These are phyloP conservation scores for Apiotrichum siamense DNA, from an alignment of 1,284 basidiomycete genomes.

Conservation along the genomic window DNA sequence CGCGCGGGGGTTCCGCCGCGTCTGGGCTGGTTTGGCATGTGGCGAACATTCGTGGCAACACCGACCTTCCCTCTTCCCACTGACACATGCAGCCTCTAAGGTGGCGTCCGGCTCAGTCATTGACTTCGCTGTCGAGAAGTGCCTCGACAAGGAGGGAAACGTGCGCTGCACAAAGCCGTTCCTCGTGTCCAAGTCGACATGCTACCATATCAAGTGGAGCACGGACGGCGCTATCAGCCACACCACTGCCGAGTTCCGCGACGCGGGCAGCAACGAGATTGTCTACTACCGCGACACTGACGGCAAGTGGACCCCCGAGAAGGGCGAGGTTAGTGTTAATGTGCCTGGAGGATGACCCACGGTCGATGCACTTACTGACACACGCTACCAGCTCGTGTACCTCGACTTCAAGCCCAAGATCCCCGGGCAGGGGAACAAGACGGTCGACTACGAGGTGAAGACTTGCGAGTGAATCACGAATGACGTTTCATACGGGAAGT, in stretches of 20 bases:
- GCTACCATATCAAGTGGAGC: constrained; percentile 44
- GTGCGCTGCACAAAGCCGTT: constrained; percentile 45
- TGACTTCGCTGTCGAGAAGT: constrained; percentile 43
- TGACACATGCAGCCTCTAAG: constrained; percentile 12
- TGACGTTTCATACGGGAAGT: too few species aligned
- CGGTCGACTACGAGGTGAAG: constrained; percentile 39
- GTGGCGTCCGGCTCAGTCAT: constrained; percentile 33
- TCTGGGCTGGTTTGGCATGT: too few species aligned
- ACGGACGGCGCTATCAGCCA: constrained; percentile 44
- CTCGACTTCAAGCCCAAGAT: constrained; percentile 47
- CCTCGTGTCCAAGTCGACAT: constrained; percentile 39
- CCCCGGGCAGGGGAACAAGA: constrained; percentile 37
- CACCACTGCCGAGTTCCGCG: constrained; percentile 45
- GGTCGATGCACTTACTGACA: too few species aligned
- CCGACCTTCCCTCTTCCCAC: not conserved
- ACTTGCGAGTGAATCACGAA: constrained; percentile 41
- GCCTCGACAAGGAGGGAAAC: constrained; percentile 40
- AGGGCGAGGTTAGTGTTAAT: constrained; percentile 35
- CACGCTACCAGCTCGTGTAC: constrained; percentile 45
- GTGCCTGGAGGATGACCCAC: not conserved
- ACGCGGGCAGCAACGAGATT: constrained; percentile 41
- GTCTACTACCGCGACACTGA: constrained; percentile 45
- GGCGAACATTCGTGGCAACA: too few species aligned
- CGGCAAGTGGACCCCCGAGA: constrained; percentile 45
- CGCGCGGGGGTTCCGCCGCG: too few species aligned